These are phyloP conservation scores for Kwoniella botswanensis DNA, from an alignment of 768 basidiomycete genomes.

Conservation along the genomic window DNA sequence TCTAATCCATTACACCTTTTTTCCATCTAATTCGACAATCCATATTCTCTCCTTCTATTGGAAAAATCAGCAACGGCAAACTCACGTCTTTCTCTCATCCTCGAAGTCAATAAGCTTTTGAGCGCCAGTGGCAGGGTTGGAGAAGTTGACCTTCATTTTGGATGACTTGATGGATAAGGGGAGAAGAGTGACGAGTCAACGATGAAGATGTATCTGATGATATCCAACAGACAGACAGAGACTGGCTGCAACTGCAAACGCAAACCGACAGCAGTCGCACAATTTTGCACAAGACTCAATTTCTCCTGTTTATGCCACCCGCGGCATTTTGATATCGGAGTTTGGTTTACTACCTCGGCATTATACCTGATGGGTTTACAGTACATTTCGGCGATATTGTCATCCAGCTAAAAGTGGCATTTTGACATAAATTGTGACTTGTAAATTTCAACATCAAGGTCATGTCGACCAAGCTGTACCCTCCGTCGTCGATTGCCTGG, in stretches of 20 bases:
- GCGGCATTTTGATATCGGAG: slow-evolving; percentile 15
- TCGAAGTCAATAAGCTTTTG: slow-evolving; percentile 96
- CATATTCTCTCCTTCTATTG: background rate
- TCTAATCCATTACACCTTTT: background rate
- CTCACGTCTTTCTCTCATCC: slow-evolving; percentile 70
- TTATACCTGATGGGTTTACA: background rate
- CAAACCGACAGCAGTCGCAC: background rate
- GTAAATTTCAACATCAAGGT: slow-evolving; percentile 7
- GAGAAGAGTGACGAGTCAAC: background rate
- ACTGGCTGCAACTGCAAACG: slow-evolving; percentile 5
- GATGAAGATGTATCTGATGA: slow-evolving; percentile 4
- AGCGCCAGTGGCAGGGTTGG: slow-evolving; percentile 95
- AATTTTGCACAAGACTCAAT: background rate
- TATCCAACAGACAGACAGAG: slow-evolving; percentile 1
- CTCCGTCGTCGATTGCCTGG: background rate
- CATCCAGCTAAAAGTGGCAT: background rate
- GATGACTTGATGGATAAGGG: slow-evolving; percentile 59
- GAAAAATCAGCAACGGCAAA: slow-evolving; percentile 2
- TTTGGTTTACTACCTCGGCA: slow-evolving; percentile 12
- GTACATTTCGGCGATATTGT: slow-evolving; percentile 5
- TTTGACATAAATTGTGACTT: background rate
- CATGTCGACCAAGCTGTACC: background rate
- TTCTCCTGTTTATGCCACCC: slow-evolving; percentile 24
- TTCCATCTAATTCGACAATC: slow-evolving; percentile 1
- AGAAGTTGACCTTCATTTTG: slow-evolving; percentile 94